Evolutionary conservation across 2,329 filamentous ascomycete species (phyloP), one percentile per base, ranked within the genome.

Genomic region (Colletotrichum navitas): DNA sequence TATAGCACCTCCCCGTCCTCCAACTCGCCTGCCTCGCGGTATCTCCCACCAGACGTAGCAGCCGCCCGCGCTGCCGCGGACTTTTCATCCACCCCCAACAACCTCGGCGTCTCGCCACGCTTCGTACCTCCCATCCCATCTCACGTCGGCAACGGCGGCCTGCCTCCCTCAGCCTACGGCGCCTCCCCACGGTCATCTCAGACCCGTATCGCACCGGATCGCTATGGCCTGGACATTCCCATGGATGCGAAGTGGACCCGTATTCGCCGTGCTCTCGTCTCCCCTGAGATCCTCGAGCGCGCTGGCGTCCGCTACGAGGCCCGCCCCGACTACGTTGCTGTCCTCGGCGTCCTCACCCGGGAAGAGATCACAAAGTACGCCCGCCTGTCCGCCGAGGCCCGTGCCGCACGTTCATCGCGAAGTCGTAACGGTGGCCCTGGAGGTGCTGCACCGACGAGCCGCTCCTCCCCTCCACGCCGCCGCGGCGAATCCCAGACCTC

Each of bases 231-330:
- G 5, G 84, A 87, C 16, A 91, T 92, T 2, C 85, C 85, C 0
- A 76, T 84, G 2, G 86, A 90, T 34, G 89, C 88, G 1, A 84
- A 85, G 61, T 91, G 89, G 89, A 91, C 89, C 5, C 86, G 84
- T 67, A 88, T 91, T 43, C 84, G 82, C 66, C 84, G 89, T 16
- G 81, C 80, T 1, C 81, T 89, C 0, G 83, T 91, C 11, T 90
- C 88, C n/a, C 85, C 86, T 6, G 88, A 89, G 73, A 87, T 90
- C 0, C 81, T 91, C 3, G 82, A 85, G 49, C 81, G 84, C 52
- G 87, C 88, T 5, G 85, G 87, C 16, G 83, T 89, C 29, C 85
- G 89, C 12, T 91, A 89, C 75, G 89, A 91, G 77, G 89, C 89
- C 12, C 83, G 87, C 1, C 88, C 88, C 0, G 84, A 87, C 1